Conservation (phyloP, 176 grass and related monocot genomes). For the Canna indica region DNA sequence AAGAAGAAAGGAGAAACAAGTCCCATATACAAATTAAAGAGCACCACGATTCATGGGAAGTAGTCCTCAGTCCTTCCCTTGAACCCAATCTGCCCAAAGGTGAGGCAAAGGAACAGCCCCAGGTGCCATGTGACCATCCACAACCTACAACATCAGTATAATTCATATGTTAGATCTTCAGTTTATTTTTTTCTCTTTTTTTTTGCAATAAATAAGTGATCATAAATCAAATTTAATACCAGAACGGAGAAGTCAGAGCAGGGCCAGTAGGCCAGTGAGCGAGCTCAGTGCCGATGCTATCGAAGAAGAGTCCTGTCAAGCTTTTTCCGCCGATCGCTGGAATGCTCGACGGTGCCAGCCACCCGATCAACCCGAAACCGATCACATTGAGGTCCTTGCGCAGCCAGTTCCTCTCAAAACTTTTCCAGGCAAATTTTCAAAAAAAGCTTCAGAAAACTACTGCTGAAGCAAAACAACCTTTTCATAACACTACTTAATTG, state of each 20-base stretch:
- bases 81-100: constrained; percentile 97
- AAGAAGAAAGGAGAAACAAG: too few species aligned
- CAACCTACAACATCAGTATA: constrained; percentile 42
- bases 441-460: neutral
- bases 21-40: too few species aligned
- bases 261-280: constrained; percentile 83
- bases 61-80: constrained; percentile 92
- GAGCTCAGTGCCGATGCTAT: constrained; percentile 84
- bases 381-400: constrained; percentile 88
- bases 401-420: constrained; percentile 79
- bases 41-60: constrained; percentile 39
- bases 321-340: constrained; percentile 88
- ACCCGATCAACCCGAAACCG: constrained; percentile 87
- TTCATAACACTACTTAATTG: neutral
- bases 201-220: neutral
- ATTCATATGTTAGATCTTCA: neutral
- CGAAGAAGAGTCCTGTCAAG: constrained; percentile 85
- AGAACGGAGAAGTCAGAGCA: constrained; percentile 63
- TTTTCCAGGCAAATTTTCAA: neutral
- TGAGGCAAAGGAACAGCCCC: constrained; percentile 75
- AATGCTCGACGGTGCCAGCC: constrained; percentile 75
- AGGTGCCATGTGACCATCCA: constrained; percentile 90
- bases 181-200: neutral
- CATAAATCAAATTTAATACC: constrained; percentile 18
- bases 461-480: neutral